These are phyloP conservation scores for Tulasnella sp. DNA, from an alignment of 768 basidiomycete species.

Conservation along the genomic window DNA sequence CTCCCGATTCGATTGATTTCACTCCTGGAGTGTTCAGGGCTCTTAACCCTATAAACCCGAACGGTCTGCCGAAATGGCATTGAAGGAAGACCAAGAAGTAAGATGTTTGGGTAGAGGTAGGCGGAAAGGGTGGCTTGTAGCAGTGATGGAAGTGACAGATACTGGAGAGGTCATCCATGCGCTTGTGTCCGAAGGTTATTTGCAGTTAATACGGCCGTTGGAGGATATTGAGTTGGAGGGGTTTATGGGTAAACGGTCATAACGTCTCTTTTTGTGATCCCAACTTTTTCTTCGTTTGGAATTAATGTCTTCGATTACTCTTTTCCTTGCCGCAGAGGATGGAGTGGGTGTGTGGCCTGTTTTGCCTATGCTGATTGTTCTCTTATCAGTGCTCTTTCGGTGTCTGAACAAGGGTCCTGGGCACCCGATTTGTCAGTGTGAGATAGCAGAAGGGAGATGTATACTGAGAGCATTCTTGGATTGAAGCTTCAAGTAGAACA, in stretches of 20 bases:
- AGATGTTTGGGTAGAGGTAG: slow-evolving; percentile 73
- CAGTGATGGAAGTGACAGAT: slow-evolving; percentile 47
- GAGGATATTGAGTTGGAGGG: slow-evolving; percentile 40
- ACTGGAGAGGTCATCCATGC: slow-evolving; percentile 53
- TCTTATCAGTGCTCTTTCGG: no score
- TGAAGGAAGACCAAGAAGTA: slow-evolving; percentile 77
- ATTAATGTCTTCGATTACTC: no score
- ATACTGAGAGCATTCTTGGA: no score
- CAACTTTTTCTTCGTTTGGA: no score
- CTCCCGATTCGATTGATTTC: slow-evolving; percentile 46
- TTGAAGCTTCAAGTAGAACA: no score
- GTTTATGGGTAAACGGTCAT: slow-evolving; percentile 36
- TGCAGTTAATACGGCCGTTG: slow-evolving; percentile 60
- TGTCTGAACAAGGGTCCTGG: no score
- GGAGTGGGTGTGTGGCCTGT: no score
- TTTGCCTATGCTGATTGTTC: no score
- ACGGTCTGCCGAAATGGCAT: slow-evolving; percentile 78
- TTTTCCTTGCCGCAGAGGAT: no score
- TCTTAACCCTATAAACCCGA: slow-evolving; percentile 78
- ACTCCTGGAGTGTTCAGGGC: slow-evolving; percentile 76
- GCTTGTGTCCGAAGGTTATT: slow-evolving; percentile 77
- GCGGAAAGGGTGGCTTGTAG: slow-evolving; percentile 81
- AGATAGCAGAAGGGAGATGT: no score
- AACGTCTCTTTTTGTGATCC: background rate
- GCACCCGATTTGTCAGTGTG: no score